Evolutionary conservation across 2,329 filamentous ascomycete species (phyloP).

Genomic region (Ampelomyces quisqualis): DNA sequence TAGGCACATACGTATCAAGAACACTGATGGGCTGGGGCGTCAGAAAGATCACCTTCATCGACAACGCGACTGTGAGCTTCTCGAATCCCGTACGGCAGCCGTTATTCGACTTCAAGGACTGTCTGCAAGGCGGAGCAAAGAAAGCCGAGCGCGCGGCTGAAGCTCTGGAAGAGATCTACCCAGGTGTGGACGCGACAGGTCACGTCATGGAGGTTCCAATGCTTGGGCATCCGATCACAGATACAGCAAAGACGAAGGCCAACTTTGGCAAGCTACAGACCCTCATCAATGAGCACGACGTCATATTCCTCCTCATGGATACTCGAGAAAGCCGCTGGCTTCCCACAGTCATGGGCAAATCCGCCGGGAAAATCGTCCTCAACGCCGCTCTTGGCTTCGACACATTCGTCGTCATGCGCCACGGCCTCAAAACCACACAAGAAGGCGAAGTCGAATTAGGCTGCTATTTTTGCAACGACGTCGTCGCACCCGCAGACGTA

Average conservation of each 20-base stretch:
- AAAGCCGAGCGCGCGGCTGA: constrained; percentile 83
- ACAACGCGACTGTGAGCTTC: constrained; percentile 90
- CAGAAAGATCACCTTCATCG: constrained; percentile 90
- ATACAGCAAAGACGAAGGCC: constrained; percentile 66
- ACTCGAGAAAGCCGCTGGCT: constrained; percentile 93
- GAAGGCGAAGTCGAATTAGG: constrained; percentile 68
- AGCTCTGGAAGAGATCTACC: constrained; percentile 81
- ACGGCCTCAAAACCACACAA: constrained; percentile 64
- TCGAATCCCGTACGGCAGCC: constrained; percentile 96
- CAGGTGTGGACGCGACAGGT: constrained; percentile 79
- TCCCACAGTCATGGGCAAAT: constrained; percentile 93
- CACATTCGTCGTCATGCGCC: constrained; percentile 95
- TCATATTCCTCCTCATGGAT: constrained; percentile 95
- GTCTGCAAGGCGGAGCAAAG: constrained; percentile 75
- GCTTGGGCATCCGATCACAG: constrained; percentile 84
- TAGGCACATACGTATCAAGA: constrained; percentile 90
- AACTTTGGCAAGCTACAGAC: constrained; percentile 75
- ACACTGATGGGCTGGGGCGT: constrained; percentile 96
- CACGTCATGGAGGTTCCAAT: constrained; percentile 87
- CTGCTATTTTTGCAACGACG: constrained; percentile 98
- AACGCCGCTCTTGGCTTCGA: constrained; percentile 96
- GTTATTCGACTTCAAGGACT: constrained; percentile 87
- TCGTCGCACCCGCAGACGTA: constrained; percentile 90
- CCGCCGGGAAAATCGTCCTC: constrained; percentile 89
- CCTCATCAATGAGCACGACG: constrained; percentile 83